Conservation (phyloP, 2,329 filamentous ascomycete genomes). For the Hypoxylon sp. region DNA sequence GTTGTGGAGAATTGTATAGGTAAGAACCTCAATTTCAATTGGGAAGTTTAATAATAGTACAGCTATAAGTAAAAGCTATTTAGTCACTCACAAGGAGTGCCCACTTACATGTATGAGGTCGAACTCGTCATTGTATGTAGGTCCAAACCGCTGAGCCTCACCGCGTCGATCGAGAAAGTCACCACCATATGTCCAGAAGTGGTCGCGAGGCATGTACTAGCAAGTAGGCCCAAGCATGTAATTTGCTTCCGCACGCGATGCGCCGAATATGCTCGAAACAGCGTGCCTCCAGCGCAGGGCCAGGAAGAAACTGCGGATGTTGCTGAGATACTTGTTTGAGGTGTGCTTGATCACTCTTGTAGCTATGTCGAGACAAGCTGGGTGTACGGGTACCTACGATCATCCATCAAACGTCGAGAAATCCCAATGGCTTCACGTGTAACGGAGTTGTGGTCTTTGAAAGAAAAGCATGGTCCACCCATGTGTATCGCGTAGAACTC, state of each 20-base stretch:
- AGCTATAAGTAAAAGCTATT: not conserved
- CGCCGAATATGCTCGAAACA: slow-evolving; percentile 1
- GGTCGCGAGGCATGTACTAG: slow-evolving; percentile 4
- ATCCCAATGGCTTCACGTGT: slow-evolving; percentile 10
- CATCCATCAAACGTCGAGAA: slow-evolving; percentile 7
- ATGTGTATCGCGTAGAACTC: slow-evolving; percentile 2
- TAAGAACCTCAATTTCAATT: not conserved
- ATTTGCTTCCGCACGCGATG: slow-evolving; percentile 2
- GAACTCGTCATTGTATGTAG: not conserved
- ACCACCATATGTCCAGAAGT: slow-evolving; percentile 4
- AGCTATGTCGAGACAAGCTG: slow-evolving; percentile 21
- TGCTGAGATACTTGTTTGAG: slow-evolving; percentile 1
- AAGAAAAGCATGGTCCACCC: slow-evolving; percentile 6
- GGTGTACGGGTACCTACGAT: slow-evolving; percentile 8
- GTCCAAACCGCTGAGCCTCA: slow-evolving; percentile 8
- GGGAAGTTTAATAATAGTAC: not conserved
- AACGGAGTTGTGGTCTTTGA: not conserved
- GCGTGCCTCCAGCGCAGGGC: slow-evolving; percentile 24
- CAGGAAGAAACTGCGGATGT: slow-evolving; percentile 15
- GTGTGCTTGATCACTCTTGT: slow-evolving; percentile 11
- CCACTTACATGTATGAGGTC: slow-evolving; percentile 10
- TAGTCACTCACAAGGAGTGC: not conserved
- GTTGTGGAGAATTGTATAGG: not conserved
- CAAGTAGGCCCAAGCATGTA: slow-evolving; percentile 8
- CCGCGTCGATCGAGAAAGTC: not conserved